Conservation (phyloP, 208 protist species). For the Herpetomonas samuelpessoai region DNA sequence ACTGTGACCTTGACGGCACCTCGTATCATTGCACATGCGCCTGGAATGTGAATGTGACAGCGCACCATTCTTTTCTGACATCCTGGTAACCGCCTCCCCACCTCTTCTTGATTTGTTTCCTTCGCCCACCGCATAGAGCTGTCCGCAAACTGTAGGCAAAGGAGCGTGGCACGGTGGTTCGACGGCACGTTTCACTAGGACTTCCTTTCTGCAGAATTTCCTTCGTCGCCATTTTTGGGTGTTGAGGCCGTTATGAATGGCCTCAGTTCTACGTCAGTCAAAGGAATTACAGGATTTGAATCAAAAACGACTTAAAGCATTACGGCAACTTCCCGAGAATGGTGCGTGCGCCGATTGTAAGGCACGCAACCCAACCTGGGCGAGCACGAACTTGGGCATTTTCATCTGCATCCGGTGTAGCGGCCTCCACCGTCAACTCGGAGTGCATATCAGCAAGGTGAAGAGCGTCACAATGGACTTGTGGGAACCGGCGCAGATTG, state of each 20-base stretch:
- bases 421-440: constrained; percentile 90
- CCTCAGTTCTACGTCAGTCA: constrained; percentile 30
- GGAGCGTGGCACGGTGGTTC: too few relatives aligned
- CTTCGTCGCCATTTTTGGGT: constrained; percentile 3
- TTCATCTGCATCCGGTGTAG: constrained; percentile 90
- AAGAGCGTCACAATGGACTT: constrained; percentile 84
- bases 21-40: too few relatives aligned
- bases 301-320: constrained; percentile 21
- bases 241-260: constrained; percentile 18
- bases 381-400: constrained; percentile 76
- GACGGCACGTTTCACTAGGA: too few relatives aligned
- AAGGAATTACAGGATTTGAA: constrained; percentile 40
- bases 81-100: too few relatives aligned
- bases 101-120: too few relatives aligned
- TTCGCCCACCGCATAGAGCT: too few relatives aligned
- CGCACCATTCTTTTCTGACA: too few relatives aligned
- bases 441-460: constrained; percentile 88
- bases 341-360: constrained; percentile 76
- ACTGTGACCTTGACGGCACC: too few relatives aligned
- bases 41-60: too few relatives aligned
- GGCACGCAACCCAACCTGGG: constrained; percentile 70
- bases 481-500: constrained; percentile 71
- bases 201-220: constrained; percentile 6
- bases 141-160: too few relatives aligned
- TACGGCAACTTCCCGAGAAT: constrained; percentile 56